Base-by-base conservation (phyloP, 164 flowering plant genomes). In the Vitis rupestris region DNA sequence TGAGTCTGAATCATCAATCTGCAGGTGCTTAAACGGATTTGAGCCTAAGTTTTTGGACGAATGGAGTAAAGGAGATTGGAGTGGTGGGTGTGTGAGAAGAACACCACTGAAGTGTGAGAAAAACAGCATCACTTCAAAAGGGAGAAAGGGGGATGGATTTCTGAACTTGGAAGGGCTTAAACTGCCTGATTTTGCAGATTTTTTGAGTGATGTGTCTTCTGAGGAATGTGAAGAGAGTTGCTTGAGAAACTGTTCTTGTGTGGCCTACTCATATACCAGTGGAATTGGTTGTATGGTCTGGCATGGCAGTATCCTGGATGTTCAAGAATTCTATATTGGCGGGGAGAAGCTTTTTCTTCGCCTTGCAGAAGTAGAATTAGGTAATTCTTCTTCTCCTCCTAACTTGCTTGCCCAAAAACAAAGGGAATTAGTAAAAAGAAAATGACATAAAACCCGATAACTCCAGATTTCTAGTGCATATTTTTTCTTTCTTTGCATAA, bases 11-110 rank as follows among this genome's bases (percentile, higher is more conserved):
- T 29, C 61, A 11, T 71, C 71, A 0, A 17, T 61, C 1, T 82
- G 88, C 51, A 11, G 51, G 16, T 82, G 83, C 53, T 16, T 81
- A 65, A 8, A 48, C 1, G 80, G 82, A 5, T 84, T 84, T 37
- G 52, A 44, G 14, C 84, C 82, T 1, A 72, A 47, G 9, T 59
- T 50, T 9, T 72, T 37, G 1, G 23, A 53, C 3, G 67, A 66
- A 0, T 79, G 83, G 84, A 30, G 19, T 5, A 12, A 51, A 12
- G 50, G 59, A 9, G 74, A 73, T 48, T 63, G 74, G 67, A 64
- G 75, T 1, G 70, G 17, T 27, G 86, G 84, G 4, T 85, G 88
- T 49, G 67, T 65, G 3, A 63, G 83, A 64, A 72, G 31, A 27
- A 65, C 55, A 0, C 60, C 66, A 2, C 30, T 76, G 69, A 49